Conservation (phyloP, 768 basidiomycete genomes). For the Hygrophoropsis aurantiaca region DNA sequence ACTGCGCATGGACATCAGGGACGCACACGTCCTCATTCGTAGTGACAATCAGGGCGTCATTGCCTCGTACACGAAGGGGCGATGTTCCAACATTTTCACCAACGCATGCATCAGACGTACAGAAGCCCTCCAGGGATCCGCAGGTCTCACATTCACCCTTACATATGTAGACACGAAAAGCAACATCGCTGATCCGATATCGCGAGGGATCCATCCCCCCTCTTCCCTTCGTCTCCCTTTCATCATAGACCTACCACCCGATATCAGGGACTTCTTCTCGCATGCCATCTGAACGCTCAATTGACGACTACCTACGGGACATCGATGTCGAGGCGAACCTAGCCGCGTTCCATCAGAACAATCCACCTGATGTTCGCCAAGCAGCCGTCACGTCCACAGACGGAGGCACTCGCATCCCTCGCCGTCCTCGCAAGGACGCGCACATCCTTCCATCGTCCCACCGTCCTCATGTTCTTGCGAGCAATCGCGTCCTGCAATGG, state of each 20-base stretch:
- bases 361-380: too few species aligned
- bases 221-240: background rate
- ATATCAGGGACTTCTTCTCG: too few species aligned
- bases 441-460: too few species aligned
- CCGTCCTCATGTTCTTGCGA: too few species aligned
- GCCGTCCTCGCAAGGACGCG: too few species aligned
- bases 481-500: too few species aligned
- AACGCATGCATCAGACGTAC: conserved; percentile 28
- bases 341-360: too few species aligned
- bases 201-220: conserved; percentile 15
- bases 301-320: too few species aligned
- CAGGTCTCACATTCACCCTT: conserved; percentile 18
- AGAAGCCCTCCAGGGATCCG: conserved; percentile 3
- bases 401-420: too few species aligned
- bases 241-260: background rate
- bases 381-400: too few species aligned
- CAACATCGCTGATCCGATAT: conserved; percentile 34
- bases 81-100: conserved; percentile 27
- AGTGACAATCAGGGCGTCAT: conserved; percentile 38
- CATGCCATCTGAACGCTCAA: too few species aligned
- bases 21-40: conserved; percentile 22
- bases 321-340: too few species aligned
- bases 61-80: conserved; percentile 29
- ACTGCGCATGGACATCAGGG: background rate
- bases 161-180: conserved; percentile 22